Conservation (phyloP, 352 stramenopile genomes). For the Phytopythium sindhum region DNA sequence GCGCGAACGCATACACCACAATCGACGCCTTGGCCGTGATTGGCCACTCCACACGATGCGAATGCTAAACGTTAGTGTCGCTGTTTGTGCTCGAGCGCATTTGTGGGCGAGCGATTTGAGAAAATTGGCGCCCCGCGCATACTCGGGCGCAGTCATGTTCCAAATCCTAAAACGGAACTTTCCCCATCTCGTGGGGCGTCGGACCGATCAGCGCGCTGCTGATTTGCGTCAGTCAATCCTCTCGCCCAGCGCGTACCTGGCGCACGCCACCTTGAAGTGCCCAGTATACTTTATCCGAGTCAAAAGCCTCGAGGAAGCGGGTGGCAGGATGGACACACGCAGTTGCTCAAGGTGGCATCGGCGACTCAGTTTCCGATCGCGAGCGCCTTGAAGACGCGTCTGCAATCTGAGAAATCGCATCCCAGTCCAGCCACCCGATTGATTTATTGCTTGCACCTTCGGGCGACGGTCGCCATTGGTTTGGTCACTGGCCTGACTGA, state of each 20-base stretch:
- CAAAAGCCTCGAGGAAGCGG: background rate
- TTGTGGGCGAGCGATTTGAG: too few relatives aligned
- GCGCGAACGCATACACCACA: background rate
- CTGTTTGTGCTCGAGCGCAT: too few relatives aligned
- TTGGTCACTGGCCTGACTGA: background rate
- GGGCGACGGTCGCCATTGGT: background rate
- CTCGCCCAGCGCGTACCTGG: background rate
- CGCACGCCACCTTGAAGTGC: conserved; percentile 2
- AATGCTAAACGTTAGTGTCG: too few relatives aligned
- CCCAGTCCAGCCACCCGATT: background rate
- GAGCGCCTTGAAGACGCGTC: background rate
- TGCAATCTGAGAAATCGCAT: background rate
- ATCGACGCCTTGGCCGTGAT: background rate
- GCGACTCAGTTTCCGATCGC: background rate
- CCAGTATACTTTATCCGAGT: background rate
- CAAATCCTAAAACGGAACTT: too few relatives aligned
- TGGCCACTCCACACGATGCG: too few relatives aligned
- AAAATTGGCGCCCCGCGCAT: too few relatives aligned
- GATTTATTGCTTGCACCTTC: background rate
- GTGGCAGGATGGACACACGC: background rate
- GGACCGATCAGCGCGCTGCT: background rate
- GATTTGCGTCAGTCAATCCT: background rate
- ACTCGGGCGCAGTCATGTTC: too few relatives aligned
- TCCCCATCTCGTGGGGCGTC: background rate
- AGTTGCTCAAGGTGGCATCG: conserved; percentile 2